Evolutionary conservation across 768 basidiomycete species (phyloP), one percentile per base, ranked within the genome.

Genomic region (Lentinus brumalis): DNA sequence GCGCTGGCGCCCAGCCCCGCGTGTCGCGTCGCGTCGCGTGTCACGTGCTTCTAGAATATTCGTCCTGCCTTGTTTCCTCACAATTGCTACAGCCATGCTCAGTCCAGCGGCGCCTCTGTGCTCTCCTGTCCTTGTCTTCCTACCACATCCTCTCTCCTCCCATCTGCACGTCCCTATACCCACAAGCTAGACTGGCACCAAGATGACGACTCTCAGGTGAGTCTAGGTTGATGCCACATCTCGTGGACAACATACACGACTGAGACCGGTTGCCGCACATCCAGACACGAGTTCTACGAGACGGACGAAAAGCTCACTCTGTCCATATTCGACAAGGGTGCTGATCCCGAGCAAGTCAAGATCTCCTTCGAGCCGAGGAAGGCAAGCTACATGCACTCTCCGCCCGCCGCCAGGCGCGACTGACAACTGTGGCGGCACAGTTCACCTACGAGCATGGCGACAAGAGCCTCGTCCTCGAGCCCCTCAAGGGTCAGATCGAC

Each of bases 281-380:
- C 40, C 61, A 92, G 91, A 73, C 86, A 94, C 77, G 91, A 92
- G 73, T 94, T 89, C 73, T 94, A 94, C 74, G 92, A 94, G 75
- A 89, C 87, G 12, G 92, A 94, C 66, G 89, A 93, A 61, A 80
- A 70, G 63, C 71, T 93, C 57, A 89, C 78, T 18, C 71, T 94
- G 67, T 87, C 89, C 57, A 78, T 94, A 69, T 94, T 93, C 69
- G 88, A 94, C 75, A 84, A 85, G 66, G 85, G 85, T 66, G 91
- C 85, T 42, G 86, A 92, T 72, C 83, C 88, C 14, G 79, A 75
- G 29, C 73, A 83, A 66, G 83, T 92, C 53, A 78, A 77, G 15
- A 74, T 94, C 66, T 71, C 78, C 40, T 88, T 94, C 62, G 82
- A 86, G 60, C 80, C 87, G 6, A 79, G 88, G 66, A 83, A 83